Evolutionary conservation across 805 yeast genomes (phyloP), one percentile per base, ranked within the genome.

Genomic region (Cyberlindnera galapagoensis): DNA sequence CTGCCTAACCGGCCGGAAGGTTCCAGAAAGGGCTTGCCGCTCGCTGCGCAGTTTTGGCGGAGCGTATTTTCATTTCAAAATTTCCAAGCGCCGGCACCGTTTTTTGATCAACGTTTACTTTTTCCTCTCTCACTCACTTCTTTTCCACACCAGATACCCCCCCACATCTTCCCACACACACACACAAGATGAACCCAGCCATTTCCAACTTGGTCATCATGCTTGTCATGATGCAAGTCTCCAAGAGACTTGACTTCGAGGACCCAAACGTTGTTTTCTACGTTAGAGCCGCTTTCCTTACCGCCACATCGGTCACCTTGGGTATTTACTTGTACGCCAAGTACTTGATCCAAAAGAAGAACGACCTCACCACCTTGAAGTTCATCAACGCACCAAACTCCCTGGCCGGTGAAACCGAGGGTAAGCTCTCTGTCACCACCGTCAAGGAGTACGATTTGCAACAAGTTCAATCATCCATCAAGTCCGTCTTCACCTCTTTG

Each of bases 171-270:
- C 19, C 18, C 21, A 26, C 16, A 21, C 14, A 16, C 16, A 12
- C 18, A 26, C n/a, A n/a, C n/a, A 46, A 24, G 38, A 81, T 90
- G 92, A 86, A 85, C 59, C 92, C 97, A 27, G 94, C 94, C 46
- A 65, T 88, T 46, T 63, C 86, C 45, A 88, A 90, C 67, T 62
- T 92, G 49, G 83, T 71, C 50, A 65, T 92, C 72, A 90, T 88
- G 96, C 78, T 88, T 56, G 82, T 76, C 69, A 85, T 86, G 85
- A 90, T 88, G 95, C 96, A 87, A 63, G 82, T 87, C 43, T 76
- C 96, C 43, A 84, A 86, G 61, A 76, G 74, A 56, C 67, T 92
- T 42, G 92, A 90, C 61, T 76, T 88, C 61, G 97, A 90, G 59
- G 74, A 88, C 62, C 90, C 94, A 28, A 61, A 62, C 43, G 71